phyloP scores from a whole-genome alignment of 106 monocot species.

The Hemerocallis citrina region DNA sequence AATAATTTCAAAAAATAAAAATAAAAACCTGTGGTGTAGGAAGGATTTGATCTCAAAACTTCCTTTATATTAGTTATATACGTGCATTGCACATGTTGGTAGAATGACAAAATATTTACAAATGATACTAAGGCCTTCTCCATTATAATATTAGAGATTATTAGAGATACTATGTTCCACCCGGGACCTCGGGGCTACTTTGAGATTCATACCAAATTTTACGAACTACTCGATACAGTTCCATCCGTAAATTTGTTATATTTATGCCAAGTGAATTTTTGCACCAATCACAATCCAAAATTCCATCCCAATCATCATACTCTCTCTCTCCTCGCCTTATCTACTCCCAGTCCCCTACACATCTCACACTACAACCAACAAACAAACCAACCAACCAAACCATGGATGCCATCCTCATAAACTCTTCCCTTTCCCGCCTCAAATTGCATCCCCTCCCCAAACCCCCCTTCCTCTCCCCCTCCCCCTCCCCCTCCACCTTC shows the following conservation, averaged over 20 bases:
- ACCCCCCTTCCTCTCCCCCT: neutral
- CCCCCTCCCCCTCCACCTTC: neutral
- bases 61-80: too few relatives aligned
- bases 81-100: too few relatives aligned
- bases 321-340: neutral
- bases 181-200: too few relatives aligned
- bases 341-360: neutral
- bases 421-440: slow-evolving; percentile 12
- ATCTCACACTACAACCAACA: neutral
- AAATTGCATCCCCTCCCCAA: neutral
- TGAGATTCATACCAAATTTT: too few relatives aligned
- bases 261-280: neutral
- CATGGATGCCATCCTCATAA: slow-evolving; percentile 8
- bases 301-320: neutral
- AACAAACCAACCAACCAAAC: neutral
- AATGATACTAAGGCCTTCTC: too few relatives aligned
- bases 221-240: too few relatives aligned
- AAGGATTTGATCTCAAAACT: too few relatives aligned
- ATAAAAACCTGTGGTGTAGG: too few relatives aligned
- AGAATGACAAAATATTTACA: too few relatives aligned
- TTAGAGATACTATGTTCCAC: too few relatives aligned
- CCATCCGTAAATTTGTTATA: neutral
- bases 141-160: too few relatives aligned
- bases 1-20: too few relatives aligned
- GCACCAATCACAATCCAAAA: neutral